Conservation (phyloP, 768 basidiomycete species). For the Pilatotrama ljubarskyi region DNA sequence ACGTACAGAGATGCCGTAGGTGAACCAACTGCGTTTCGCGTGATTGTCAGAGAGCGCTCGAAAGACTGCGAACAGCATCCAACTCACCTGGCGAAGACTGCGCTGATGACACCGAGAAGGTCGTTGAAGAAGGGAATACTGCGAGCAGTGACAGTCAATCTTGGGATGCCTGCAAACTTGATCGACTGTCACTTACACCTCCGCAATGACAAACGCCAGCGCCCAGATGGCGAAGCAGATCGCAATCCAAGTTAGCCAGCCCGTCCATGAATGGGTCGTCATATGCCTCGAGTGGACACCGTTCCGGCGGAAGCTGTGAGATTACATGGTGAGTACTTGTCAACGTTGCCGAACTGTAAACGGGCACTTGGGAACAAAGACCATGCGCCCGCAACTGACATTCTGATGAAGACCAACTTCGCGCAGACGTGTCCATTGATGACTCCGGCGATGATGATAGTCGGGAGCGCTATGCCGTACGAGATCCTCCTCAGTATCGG, state of each 20-base stretch:
- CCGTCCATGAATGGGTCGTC: slow-evolving; percentile 28
- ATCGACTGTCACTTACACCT: slow-evolving; percentile 25
- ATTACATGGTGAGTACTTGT: not conserved
- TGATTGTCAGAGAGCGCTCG: not conserved
- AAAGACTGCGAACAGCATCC: not conserved
- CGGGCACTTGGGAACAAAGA: not conserved
- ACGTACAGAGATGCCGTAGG: slow-evolving; percentile 31
- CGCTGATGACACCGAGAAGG: slow-evolving; percentile 31
- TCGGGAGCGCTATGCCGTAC: slow-evolving; percentile 34
- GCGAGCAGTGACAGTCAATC: not conserved
- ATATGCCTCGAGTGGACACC: slow-evolving; percentile 30
- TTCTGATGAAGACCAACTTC: slow-evolving; percentile 31
- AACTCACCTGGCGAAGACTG: slow-evolving; percentile 29
- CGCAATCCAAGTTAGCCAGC: slow-evolving; percentile 32
- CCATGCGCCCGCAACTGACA: slow-evolving; percentile 15
- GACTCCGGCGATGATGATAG: slow-evolving; percentile 34
- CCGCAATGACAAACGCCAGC: slow-evolving; percentile 32
- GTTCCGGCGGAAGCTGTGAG: slow-evolving; percentile 29
- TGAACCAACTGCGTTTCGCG: slow-evolving; percentile 30
- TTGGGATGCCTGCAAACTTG: not conserved
- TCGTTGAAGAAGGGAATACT: slow-evolving; percentile 37
- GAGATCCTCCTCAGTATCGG: slow-evolving; percentile 26
- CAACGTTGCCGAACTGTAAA: not conserved
- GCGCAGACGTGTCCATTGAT: slow-evolving; percentile 36
- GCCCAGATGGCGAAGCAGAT: slow-evolving; percentile 30